Evolutionary conservation across 2,329 filamentous ascomycete species (phyloP).

Genomic region (Colletotrichum zoysiae): DNA sequence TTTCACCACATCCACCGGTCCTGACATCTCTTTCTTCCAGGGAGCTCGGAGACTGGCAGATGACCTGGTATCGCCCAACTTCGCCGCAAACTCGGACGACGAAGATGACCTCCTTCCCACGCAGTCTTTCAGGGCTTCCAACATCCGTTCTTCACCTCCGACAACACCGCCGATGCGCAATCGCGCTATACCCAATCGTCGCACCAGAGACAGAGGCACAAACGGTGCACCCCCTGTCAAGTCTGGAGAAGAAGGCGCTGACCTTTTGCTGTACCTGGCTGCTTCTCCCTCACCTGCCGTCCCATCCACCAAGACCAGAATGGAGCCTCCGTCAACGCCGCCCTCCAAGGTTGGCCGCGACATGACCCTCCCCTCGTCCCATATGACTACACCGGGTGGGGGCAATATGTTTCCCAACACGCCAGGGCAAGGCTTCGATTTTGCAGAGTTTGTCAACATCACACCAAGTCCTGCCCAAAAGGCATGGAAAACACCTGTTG

Average conservation of each 20-base stretch:
- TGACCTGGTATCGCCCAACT: conserved; percentile 70
- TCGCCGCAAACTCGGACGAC: conserved; percentile 77
- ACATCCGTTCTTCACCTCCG: conserved; percentile 83
- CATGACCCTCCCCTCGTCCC: conserved; percentile 80
- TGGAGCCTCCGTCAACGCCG: conserved; percentile 81
- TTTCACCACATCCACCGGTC: conserved; percentile 78
- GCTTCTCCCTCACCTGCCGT: conserved; percentile 90
- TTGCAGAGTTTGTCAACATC: conserved; percentile 97
- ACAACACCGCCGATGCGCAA: conserved; percentile 81
- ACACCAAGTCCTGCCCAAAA: conserved; percentile 95
- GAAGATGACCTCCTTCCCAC: conserved; percentile 85
- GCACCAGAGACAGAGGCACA: conserved; percentile 61
- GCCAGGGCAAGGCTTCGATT: conserved; percentile 88
- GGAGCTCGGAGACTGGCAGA: conserved; percentile 77
- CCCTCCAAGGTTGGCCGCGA: conserved; percentile 73
- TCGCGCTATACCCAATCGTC: conserved; percentile 61
- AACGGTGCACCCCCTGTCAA: conserved; percentile 63
- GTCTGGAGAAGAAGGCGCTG: conserved; percentile 82
- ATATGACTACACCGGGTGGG: conserved; percentile 88
- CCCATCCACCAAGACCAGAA: conserved; percentile 62
- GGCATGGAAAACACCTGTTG: conserved; percentile 84
- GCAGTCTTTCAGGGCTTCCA: conserved; percentile 77
- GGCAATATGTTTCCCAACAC: conserved; percentile 80
- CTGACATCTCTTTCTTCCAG: conserved; percentile 83
- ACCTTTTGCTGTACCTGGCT: conserved; percentile 85